phyloP scores from a whole-genome alignment of 2,329 filamentous ascomycete species.

The Dactylellina haptotyla region DNA sequence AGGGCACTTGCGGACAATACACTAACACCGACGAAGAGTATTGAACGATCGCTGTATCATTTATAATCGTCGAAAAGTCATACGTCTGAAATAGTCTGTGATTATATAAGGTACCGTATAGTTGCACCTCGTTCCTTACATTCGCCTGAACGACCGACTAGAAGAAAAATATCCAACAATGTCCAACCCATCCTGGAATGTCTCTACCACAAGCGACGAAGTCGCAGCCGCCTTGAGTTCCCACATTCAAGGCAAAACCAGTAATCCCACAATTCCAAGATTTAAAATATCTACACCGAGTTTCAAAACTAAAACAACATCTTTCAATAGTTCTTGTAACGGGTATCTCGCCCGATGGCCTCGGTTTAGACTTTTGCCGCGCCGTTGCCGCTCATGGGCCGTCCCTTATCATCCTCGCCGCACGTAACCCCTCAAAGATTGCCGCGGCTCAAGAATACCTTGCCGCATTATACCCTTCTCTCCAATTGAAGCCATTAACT shows the following conservation, averaged over 20 bases:
- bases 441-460: slow-evolving; percentile 62
- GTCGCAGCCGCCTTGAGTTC: slow-evolving; percentile 33
- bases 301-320: not conserved
- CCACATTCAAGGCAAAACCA: slow-evolving; percentile 42
- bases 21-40: too few species aligned
- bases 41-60: too few species aligned
- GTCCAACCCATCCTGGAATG: slow-evolving; percentile 44
- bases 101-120: too few species aligned
- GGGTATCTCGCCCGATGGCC: slow-evolving; percentile 62
- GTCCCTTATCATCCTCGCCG: slow-evolving; percentile 64
- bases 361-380: slow-evolving; percentile 62
- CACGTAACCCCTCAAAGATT: slow-evolving; percentile 63
- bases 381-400: slow-evolving; percentile 63
- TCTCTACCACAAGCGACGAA: slow-evolving; percentile 48
- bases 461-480: slow-evolving; percentile 58
- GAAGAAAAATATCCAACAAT: too few species aligned
- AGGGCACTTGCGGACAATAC: too few species aligned
- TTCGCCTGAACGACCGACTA: too few species aligned
- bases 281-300: not conserved
- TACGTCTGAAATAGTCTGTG: too few species aligned
- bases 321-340: slow-evolving; percentile 61
- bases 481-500: slow-evolving; percentile 60
- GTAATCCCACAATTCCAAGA: slow-evolving; percentile 6
- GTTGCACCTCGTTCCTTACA: too few species aligned
- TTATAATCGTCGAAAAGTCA: too few species aligned